Evolutionary conservation across 2,329 filamentous ascomycete genomes (phyloP), one percentile per base, ranked within the genome.

Genomic region (Aspergillus ochraceoroseus): DNA sequence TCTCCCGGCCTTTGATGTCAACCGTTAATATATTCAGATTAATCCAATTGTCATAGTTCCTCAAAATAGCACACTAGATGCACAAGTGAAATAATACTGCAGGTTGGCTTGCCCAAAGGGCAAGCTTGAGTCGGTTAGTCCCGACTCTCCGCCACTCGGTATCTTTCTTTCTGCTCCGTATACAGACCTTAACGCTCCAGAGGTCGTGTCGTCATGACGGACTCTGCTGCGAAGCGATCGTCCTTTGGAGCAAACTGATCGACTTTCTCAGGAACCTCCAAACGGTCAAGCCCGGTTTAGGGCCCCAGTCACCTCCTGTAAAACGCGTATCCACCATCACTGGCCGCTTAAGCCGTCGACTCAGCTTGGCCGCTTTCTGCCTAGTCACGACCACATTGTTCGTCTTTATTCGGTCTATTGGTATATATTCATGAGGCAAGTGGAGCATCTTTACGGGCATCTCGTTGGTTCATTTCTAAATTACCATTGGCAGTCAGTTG

Each of bases 171-270:
- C 6, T 31, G 9, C 9, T 39, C 14, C 27, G 20, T 22, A 33
- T 7, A 23, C 7, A 17, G 28, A 14, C 38, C 8, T 22, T 31
- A 7, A 14, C 30, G 32, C 20, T 11, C 32, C 40, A 18, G 37
- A 17, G 35, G 41, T 45, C 38, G 28, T 51, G 48, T 47, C 48
- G 46, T 51, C 48, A 51, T 51, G 43, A 43, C 44, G 30, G 33
- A 18, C 19, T 9, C 29, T 38, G 8, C n/a, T n/a, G 30, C 23
- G 19, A 17, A 18, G 33, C 25, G 29, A 33, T 39, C 37, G 28
- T 12, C 29, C n/a, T n/a, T n/a, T n/a, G n/a, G n/a, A n/a, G n/a
- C n/a, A n/a, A n/a, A n/a, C n/a, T n/a, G n/a, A n/a, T n/a, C n/a
- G n/a, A n/a, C n/a, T n/a, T n/a, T n/a, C n/a, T n/a, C n/a, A n/a